A percentile compares a stretch with the other conserved stretches of the same genome.
These are phyloP conservation scores for Sistotremastrum suecicum DNA, from an alignment of 768 basidiomycete species.

Conservation along the genomic window DNA sequence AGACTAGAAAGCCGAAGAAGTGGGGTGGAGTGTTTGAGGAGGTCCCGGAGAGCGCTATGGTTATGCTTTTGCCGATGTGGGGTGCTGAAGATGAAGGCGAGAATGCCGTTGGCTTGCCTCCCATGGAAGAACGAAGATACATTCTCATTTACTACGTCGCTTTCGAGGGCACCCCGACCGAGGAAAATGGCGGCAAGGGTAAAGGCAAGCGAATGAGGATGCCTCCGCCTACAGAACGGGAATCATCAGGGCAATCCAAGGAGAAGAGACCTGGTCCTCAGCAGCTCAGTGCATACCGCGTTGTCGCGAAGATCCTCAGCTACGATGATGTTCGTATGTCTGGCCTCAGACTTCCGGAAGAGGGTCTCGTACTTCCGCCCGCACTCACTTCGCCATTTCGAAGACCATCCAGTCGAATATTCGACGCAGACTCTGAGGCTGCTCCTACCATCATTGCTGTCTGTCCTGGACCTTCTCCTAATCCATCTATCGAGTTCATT, in stretches of 20 bases:
- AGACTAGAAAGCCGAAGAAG: constrained; percentile 15
- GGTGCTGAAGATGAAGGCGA: constrained; percentile 48
- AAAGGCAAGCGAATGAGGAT: constrained; percentile 30
- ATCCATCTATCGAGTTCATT: constrained; percentile 50
- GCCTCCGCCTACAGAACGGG: constrained; percentile 7
- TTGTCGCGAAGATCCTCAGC: constrained; percentile 59
- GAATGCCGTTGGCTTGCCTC: constrained; percentile 6
- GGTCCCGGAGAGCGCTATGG: constrained; percentile 54
- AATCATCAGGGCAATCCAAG: constrained; percentile 10
- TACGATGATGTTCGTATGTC: constrained; percentile 60
- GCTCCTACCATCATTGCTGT: constrained; percentile 17
- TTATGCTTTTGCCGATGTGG: constrained; percentile 83
- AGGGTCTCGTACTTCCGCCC: constrained; percentile 28
- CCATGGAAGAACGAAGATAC: constrained; percentile 43
- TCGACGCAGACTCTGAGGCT: too few relatives aligned
- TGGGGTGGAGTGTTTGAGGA: constrained; percentile 31
- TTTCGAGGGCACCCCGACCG: constrained; percentile 18
- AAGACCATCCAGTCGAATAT: too few relatives aligned
- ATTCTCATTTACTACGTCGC: constrained; percentile 73
- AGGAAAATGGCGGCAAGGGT: constrained; percentile 20
- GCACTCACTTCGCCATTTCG: too few relatives aligned
- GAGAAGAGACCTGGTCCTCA: constrained; percentile 19
- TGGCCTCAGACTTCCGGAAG: constrained; percentile 59
- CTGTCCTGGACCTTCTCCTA: constrained; percentile 17
- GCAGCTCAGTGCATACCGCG: constrained; percentile 50